Conservation (phyloP, 352 stramenopile genomes). For the Poterioochromonas sp. region DNA sequence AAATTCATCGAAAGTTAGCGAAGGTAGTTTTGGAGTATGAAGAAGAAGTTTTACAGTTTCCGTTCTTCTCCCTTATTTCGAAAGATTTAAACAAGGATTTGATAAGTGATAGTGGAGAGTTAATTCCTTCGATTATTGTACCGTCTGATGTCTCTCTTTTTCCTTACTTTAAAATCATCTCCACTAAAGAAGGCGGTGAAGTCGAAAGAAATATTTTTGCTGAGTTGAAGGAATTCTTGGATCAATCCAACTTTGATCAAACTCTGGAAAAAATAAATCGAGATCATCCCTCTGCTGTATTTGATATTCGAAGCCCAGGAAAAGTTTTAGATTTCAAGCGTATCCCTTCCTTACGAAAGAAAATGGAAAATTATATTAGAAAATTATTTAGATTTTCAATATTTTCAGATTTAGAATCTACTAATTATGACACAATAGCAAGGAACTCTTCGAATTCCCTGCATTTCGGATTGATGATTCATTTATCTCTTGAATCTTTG, state of each 20-base stretch:
- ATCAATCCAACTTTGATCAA: background rate
- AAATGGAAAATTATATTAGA: background rate
- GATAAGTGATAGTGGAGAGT: slow-evolving; percentile 36
- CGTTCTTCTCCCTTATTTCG: slow-evolving; percentile 56
- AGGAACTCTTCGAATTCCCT: background rate
- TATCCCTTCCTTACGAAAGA: background rate
- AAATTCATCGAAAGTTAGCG: slow-evolving; percentile 95
- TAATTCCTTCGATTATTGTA: slow-evolving; percentile 44
- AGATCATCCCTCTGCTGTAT: no score
- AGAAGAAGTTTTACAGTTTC: slow-evolving; percentile 62
- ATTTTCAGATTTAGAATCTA: background rate
- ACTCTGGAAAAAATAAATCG: background rate
- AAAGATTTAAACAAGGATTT: slow-evolving; percentile 46
- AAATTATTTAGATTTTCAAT: background rate
- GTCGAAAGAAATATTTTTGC: background rate
- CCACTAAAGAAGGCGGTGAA: background rate
- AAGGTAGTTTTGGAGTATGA: slow-evolving; percentile 85
- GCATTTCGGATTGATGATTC: slow-evolving; percentile 55
- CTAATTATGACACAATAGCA: background rate
- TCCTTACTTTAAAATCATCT: background rate
- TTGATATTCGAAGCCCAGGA: no score
- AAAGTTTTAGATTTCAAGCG: no score
- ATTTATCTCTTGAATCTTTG: slow-evolving; percentile 68
- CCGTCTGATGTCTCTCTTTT: slow-evolving; percentile 48
- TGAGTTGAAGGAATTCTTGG: background rate